These are phyloP conservation scores for Salix viminalis DNA, from an alignment of 345 rosid species.

Conservation along the genomic window DNA sequence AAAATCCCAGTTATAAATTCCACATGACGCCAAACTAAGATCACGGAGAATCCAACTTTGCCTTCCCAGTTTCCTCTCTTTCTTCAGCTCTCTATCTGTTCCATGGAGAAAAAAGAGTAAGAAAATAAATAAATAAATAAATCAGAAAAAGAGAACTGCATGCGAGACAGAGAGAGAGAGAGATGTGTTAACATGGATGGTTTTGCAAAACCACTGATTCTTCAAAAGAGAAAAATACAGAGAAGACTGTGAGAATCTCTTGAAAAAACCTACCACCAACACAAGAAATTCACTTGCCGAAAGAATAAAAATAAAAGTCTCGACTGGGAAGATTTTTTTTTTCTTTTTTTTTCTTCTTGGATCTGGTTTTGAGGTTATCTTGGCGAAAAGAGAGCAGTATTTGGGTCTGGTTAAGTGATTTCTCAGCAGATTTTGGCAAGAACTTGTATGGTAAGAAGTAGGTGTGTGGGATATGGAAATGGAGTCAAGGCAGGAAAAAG, in stretches of 20 bases:
- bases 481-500: conserved; percentile 4
- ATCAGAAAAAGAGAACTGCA: background rate
- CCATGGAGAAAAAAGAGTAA: conserved; percentile 1
- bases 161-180: background rate
- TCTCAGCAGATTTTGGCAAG: conserved; percentile 7
- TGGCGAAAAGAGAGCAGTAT: conserved; percentile 1
- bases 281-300: conserved; percentile 4
- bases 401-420: background rate
- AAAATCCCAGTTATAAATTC: background rate
- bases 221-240: background rate
- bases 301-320: conserved; percentile 5
- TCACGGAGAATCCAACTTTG: conserved; percentile 31
- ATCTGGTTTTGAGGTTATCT: conserved; percentile 19
- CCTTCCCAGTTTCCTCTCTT: conserved; percentile 20
- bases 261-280: background rate
- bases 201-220: background rate
- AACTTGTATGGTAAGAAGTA: conserved; percentile 16
- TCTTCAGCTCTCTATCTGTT: conserved; percentile 21
- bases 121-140: background rate
- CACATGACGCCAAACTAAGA: conserved; percentile 26
- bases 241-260: background rate
- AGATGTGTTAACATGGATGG: background rate
- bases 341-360: background rate
- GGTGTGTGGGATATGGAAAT: conserved; percentile 2
- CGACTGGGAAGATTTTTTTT: background rate